A percentile compares a stretch with the other conserved stretches of the same genome.
Conservation (phyloP, 441 rosid genomes). For the Pelargonium fulgidum region DNA sequence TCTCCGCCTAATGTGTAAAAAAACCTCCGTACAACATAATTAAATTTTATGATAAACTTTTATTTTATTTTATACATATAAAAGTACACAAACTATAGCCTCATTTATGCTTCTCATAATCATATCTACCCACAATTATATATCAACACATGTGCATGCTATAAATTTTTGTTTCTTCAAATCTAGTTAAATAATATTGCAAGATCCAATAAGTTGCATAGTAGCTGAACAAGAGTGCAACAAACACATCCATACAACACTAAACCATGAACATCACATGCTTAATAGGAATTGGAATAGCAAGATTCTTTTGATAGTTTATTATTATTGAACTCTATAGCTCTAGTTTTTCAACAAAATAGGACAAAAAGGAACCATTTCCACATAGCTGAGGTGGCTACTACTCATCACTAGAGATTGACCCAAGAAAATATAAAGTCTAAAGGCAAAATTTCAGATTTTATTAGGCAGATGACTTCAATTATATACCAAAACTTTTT, state of each 20-base stretch:
- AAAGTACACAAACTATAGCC: too few species aligned
- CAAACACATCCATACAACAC: constrained; percentile 5
- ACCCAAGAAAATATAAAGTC: too few species aligned
- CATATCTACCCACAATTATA: background rate
- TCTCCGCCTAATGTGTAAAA: too few species aligned
- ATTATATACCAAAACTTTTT: constrained; percentile 18
- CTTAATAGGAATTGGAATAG: constrained; percentile 1
- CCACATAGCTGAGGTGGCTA: constrained; percentile 20
- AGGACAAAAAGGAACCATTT: constrained; percentile 25
- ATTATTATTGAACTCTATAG: background rate
- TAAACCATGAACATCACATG: background rate
- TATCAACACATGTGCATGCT: background rate
- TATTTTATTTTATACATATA: too few species aligned
- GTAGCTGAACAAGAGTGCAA: background rate
- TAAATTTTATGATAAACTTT: too few species aligned
- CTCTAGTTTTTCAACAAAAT: constrained; percentile 18
- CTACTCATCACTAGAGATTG: constrained; percentile 16
- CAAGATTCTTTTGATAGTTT: background rate
- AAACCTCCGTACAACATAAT: too few species aligned
- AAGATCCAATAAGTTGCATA: background rate
- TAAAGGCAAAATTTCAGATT: constrained; percentile 17
- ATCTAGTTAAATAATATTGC: background rate
- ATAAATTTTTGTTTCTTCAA: background rate
- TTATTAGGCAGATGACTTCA: constrained; percentile 23
- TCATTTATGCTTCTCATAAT: too few species aligned